A percentile compares a stretch with the other conserved stretches of the same genome.
Evolutionary conservation across 257 asterid species (phyloP).

Genomic region (Petunia secreta): DNA sequence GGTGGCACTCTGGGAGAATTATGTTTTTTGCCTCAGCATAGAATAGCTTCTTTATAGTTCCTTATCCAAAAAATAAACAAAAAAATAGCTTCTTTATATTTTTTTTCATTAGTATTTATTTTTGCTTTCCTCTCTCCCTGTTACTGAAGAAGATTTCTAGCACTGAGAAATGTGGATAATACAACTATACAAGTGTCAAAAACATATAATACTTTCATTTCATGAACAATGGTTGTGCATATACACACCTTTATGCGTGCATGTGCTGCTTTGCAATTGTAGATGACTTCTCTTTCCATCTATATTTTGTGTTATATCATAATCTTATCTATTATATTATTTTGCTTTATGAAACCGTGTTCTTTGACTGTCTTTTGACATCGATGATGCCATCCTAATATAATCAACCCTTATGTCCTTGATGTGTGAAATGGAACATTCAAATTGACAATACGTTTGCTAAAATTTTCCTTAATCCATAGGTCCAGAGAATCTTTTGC

Average conservation of each 20-base stretch:
- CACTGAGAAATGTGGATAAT: background rate
- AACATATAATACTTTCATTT: conserved; percentile 3
- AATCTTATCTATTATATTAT: background rate
- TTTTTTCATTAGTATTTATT: background rate
- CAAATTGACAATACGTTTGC: background rate
- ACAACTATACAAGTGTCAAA: background rate
- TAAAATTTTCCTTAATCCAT: conserved; percentile 35
- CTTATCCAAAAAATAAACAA: too few species aligned
- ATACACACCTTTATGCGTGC: background rate
- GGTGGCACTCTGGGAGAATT: conserved; percentile 13
- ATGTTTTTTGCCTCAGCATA: conserved; percentile 25
- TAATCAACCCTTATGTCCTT: background rate
- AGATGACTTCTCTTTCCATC: conserved; percentile 15
- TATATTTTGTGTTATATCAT: background rate
- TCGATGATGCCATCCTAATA: conserved; percentile 2
- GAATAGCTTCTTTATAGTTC: background rate
- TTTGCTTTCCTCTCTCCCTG: background rate
- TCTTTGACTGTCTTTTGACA: background rate
- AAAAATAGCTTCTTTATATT: background rate
- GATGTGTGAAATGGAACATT: background rate
- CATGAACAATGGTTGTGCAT: background rate
- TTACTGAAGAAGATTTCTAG: background rate
- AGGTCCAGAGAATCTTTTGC: conserved; percentile 93
- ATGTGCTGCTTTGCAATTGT: conserved; percentile 5
- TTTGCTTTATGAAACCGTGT: background rate